phyloP scores from a whole-genome alignment of 169 alveolate species.

The Plasmodium vivax region DNA sequence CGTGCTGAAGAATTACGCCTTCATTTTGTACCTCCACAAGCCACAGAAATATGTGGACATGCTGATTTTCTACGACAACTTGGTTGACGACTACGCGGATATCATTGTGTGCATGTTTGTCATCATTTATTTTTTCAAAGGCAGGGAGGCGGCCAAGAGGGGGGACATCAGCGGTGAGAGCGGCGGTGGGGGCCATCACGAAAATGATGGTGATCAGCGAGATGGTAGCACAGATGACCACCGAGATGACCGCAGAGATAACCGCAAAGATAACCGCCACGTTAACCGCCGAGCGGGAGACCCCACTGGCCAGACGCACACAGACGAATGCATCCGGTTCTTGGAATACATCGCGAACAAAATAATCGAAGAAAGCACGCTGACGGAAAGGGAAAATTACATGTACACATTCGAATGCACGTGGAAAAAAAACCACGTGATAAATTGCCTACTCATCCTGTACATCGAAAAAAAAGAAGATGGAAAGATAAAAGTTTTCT shows the following conservation, averaged over 20 bases:
- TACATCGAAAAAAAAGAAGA: slow-evolving; percentile 65
- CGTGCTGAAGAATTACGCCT: slow-evolving; percentile 53
- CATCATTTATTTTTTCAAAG: slow-evolving; percentile 40
- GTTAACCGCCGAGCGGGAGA: background rate
- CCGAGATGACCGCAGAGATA: background rate
- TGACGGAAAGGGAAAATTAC: slow-evolving; percentile 66
- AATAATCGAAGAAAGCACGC: slow-evolving; percentile 46
- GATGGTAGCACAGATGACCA: background rate
- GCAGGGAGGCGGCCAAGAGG: background rate
- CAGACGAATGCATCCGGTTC: slow-evolving; percentile 56
- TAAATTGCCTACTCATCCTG: slow-evolving; percentile 62
- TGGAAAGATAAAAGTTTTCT: slow-evolving; percentile 46
- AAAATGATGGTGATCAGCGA: background rate
- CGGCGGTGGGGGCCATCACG: background rate
- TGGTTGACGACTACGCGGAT: slow-evolving; percentile 58
- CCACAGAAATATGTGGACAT: slow-evolving; percentile 63
- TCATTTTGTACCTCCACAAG: slow-evolving; percentile 44
- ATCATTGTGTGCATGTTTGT: slow-evolving; percentile 67
- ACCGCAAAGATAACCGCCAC: background rate
- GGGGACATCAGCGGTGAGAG: too few species aligned
- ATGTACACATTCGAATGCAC: slow-evolving; percentile 73
- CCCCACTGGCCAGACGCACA: background rate
- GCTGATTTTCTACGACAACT: slow-evolving; percentile 45
- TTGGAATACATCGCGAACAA: slow-evolving; percentile 46
- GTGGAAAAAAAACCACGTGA: slow-evolving; percentile 64